Evolutionary conservation across 257 asterid species (phyloP), one percentile per base, ranked within the genome.

Genomic region (Mentha longifolia): DNA sequence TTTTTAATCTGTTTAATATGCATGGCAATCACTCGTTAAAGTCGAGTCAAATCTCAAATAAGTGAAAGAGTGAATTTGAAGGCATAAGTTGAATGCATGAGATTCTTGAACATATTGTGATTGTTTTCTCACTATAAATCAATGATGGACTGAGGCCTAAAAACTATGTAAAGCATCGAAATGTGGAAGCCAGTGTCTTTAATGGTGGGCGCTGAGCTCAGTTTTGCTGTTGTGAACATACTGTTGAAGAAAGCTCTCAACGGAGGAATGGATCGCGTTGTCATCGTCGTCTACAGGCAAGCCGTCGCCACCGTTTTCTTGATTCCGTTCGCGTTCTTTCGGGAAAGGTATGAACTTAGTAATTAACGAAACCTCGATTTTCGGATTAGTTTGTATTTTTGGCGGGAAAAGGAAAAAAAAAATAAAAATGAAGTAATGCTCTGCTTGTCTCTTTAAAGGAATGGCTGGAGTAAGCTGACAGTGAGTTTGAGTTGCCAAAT

Each of bases 391-490:
- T 1, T 7, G 2, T 7, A 14, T 16, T 49, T 49, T 15, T 50
- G 7, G 12, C 8, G 25, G 19, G 25, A 50, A 7, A n/a, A 45
- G 3, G 19, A 12, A 50, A 7, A n/a, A 45, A 6, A 49, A 39
- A 42, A 2, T 8, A 42, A 42, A 2, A 42, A 8, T 42, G 6
- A 42, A 11, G 7, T 10, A 42, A 0, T n/a, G n/a, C n/a, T n/a
- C n/a, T n/a, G 10, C 13, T 6, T 41, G 46, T 47, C 10, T 15
- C 10, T 25, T 22, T 55, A 75, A 81, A 85, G 88, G 87, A 79
- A 55, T 57, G 72, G 86, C 69, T 80, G 96, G 95, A 42, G 62
- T 33, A 81, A 77, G 80, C 84, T 92, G 70, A 84, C 87, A 9
- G 72, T 55, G 15, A 50, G 85, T n/a, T 20, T 90, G 73, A 47